Base-by-base conservation (phyloP, 2,329 filamentous ascomycete genomes). In the Fusarium pseudonygamai region DNA sequence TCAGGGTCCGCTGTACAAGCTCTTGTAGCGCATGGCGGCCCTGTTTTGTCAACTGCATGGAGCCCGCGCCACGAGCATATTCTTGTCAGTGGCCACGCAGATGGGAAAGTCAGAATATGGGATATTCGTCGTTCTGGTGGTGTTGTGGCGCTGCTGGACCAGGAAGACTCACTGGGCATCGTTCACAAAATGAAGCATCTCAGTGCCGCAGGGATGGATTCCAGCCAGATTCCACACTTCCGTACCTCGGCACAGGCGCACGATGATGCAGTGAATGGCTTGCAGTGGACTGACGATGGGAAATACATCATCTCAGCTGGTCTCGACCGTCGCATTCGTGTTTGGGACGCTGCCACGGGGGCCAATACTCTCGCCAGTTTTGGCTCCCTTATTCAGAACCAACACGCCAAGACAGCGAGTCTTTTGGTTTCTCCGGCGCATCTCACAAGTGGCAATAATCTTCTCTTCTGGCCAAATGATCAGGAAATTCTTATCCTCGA, bases 351-450 rank as follows among this genome's bases (percentile, higher is more conserved):
- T 4, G 87, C 87, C 1, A 93, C 90, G 0, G 94, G 95, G 5
- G 92, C 92, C 24, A 98, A 98, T 80, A 97, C 93, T 1, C 89
- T 98, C 11, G 93, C 93, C 0, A 95, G 92, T 80, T 98, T 98
- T 79, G 95, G 95, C 0, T 93, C 95, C 2, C 87, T 91, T 34
- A 87, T 98, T 45, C 92, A 91, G 76, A 98, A 98, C 80, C 87
- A 84, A 73, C 91, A 88, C 75, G 84, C 92, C 10, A 88, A 88
- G 26, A 91, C 87, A 67, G 84, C 89, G 26, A 86, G 85, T 50
- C 89, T 94, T 65, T 83, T 94, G 61, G 81, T 91, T 14, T 86
- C 91, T 2, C 94, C 95, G 0, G 85, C 85, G 2, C 85, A 87
- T 13, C 79, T 92, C 32, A 88, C 88, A 7, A 82, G 84, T 9